Evolutionary conservation across 1,284 basidiomycete species (phyloP).

Genomic region (Rhodotorula sp.): DNA sequence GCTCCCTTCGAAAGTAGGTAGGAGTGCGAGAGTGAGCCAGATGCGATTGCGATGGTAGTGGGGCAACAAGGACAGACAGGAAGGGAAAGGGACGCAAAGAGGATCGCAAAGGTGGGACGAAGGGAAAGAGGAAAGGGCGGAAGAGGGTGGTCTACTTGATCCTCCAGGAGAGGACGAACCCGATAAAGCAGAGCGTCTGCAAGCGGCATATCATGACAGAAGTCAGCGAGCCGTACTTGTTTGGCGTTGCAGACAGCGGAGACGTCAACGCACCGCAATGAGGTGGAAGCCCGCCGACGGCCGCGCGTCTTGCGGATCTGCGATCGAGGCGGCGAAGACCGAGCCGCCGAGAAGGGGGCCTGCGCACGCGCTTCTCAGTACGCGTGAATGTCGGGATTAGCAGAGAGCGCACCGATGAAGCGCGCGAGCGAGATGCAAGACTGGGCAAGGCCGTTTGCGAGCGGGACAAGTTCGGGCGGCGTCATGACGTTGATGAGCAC

Average conservation of each 20-base stretch:
- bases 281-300: conserved; percentile 40
- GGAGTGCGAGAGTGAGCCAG: too few relatives aligned
- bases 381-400: not conserved
- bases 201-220: too few relatives aligned
- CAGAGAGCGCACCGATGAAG: conserved; percentile 48
- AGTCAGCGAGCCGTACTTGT: not conserved
- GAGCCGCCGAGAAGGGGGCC: conserved; percentile 34
- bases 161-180: conserved; percentile 14
- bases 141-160: conserved; percentile 5
- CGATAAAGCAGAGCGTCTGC: conserved; percentile 6
- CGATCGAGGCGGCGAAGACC: conserved; percentile 45
- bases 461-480: conserved; percentile 52
- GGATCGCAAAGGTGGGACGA: too few relatives aligned
- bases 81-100: not conserved
- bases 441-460: conserved; percentile 55
- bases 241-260: too few relatives aligned
- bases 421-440: conserved; percentile 51
- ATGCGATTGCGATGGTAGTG: not conserved
- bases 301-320: conserved; percentile 39
- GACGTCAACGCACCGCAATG: conserved; percentile 20
- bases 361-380: not conserved
- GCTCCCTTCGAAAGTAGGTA: too few relatives aligned
- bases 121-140: not conserved
- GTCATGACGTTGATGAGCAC: conserved; percentile 53
- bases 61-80: not conserved